Evolutionary conservation across 768 basidiomycete species (phyloP).

Genomic region (Psilocybe azurescens): DNA sequence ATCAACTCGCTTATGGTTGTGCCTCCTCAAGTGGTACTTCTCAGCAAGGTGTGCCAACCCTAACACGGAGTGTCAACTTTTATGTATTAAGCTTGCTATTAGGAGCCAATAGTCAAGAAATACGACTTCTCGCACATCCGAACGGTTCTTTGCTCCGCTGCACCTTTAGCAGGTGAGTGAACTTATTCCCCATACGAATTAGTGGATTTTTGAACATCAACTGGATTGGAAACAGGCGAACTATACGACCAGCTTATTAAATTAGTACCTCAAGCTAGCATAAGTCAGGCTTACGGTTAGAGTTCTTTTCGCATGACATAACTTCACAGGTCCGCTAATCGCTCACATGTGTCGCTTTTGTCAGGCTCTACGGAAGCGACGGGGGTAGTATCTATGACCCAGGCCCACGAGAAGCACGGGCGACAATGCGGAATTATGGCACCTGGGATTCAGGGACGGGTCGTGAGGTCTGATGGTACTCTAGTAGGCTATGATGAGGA

Average conservation of each 20-base stretch:
- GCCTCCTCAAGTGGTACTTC: conserved; percentile 11
- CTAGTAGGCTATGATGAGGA: conserved; percentile 13
- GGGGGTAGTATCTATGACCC: conserved; percentile 9
- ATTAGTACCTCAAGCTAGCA: conserved; percentile 9
- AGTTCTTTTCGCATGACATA: neutral
- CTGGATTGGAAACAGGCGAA: conserved; percentile 2
- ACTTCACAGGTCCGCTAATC: neutral
- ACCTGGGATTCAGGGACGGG: conserved; percentile 6
- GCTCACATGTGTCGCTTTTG: neutral
- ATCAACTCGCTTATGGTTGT: conserved; percentile 11
- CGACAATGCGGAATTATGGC: conserved; percentile 8
- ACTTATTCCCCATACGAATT: neutral
- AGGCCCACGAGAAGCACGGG: conserved; percentile 9
- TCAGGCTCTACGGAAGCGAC: conserved; percentile 7
- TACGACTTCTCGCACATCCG: conserved; percentile 12
- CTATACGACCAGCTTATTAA: conserved; percentile 11
- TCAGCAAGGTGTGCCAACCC: conserved; percentile 9
- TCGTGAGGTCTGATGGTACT: conserved; percentile 7
- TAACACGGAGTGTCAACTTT: neutral
- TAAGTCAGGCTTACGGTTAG: conserved; percentile 13
- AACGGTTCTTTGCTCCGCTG: conserved; percentile 4
- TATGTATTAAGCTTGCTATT: neutral
- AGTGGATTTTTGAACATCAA: neutral
- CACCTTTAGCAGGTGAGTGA: conserved; percentile 10
- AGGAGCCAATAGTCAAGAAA: conserved; percentile 18